Evolutionary conservation across 176 grass and related monocot species (phyloP), one percentile per base, ranked within the genome.

Genomic region (Panicum miliaceum): DNA sequence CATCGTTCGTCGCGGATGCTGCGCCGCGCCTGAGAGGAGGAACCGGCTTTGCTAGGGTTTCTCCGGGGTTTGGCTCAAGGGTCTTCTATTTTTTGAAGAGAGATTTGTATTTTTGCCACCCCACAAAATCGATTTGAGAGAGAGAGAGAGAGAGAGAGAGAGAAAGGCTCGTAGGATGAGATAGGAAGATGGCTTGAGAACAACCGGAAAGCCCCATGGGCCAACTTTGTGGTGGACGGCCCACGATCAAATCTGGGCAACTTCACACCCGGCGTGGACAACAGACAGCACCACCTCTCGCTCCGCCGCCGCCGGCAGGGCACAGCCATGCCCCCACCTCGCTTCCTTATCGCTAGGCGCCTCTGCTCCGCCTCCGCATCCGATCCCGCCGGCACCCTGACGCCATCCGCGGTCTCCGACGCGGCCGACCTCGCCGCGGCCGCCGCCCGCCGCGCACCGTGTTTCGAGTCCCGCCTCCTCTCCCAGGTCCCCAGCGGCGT

Each of bases 401-500:
- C 47, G 23, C 59, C 46, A 25, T 18, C 23, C 57, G 25, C 45
- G 75, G 52, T 86, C 71, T 71, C 62, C 72, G 41, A 77, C 32
- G 73, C 79, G 12, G 82, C 82, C 6, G 72, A 76, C 35, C 58
- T 84, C 86, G 75, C 69, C 71, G 80, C 76, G n/a, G 67, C 51
- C 36, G 58, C 78, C 66, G 74, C 42, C 56, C 82, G 84, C 65
- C 84, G 85, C 16, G 43, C 40, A 58, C 84, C 81, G 12, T 51
- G n/a, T 71, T 78, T 77, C 34, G 78, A 90, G 52, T 45, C 85
- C 59, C 62, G 68, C 25, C 77, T 92, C 81, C 81, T 88, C 4
- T 77, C 84, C 14, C 73, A 88, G 56, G n/a, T 88, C 81, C 90
- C 89, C 1, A 41, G 66, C 41, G 64, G 59, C 52, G 68, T 90